Evolutionary conservation across 169 alveolate genomes (phyloP), one percentile per base, ranked within the genome.

Genomic region (Fabrea salina): DNA sequence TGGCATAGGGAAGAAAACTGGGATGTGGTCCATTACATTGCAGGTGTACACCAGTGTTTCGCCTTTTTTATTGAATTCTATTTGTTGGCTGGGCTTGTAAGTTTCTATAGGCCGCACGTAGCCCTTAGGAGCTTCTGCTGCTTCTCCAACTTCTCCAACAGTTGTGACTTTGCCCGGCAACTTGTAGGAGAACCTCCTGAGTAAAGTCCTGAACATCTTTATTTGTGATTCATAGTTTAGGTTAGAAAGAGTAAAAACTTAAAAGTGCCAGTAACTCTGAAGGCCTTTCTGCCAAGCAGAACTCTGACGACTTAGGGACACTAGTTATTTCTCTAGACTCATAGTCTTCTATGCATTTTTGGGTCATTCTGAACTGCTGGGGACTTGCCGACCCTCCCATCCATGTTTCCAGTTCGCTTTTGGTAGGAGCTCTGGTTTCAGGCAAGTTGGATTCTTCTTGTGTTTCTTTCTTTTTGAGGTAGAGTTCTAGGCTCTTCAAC

Each of bases 351-450:
- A n/a, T n/a, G n/a, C n/a, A 8, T 58, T 58, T 35, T 27, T 58
- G 43, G 22, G 75, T 64, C 41, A 39, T 41, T 5, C 16, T 22
- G 41, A 37, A 64, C 54, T 32, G 30, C 3, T 64, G 57, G n/a
- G 75, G 75, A 64, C 43, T 37, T 13, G 37, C 30, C 1, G 57
- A 33, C 22, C 75, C 30, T 30, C 75, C 75, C 35, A 64, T 19
- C 75, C 75, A 64, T 3, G 22, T 64, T 64, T 64, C 75, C 13
- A 64, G 16, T 35, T 64, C 57, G n/a, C n/a, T n/a, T n/a, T n/a
- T n/a, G n/a, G n/a, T n/a, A n/a, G n/a, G n/a, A n/a, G n/a, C n/a
- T n/a, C n/a, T n/a, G n/a, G n/a, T n/a, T n/a, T n/a, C n/a, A n/a
- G n/a, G n/a, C n/a, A n/a, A n/a, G n/a, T n/a, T n/a, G n/a, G n/a